Base-by-base conservation (phyloP, 352 stramenopile species). In the Globisporangium heterothallicum region DNA sequence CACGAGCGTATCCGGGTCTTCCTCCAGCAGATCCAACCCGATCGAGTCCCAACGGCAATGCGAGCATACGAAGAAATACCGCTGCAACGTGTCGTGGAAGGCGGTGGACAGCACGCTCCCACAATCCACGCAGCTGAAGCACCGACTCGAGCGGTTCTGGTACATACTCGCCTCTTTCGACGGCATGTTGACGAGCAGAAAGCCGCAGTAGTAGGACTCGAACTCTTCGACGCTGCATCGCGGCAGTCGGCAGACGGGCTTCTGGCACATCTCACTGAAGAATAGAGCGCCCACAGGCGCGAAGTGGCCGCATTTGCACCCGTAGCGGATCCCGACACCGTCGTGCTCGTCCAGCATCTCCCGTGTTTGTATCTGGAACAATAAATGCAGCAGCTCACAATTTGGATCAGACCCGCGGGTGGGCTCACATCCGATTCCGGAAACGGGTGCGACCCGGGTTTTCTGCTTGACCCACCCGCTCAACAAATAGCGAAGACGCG, bases 21-120 rank as follows among this genome's bases (percentile, higher is more conserved):
- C 77, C 36, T 92, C 85, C 1, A 67, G 53, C 12, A 95, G 59
- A 10, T 57, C 70, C 26, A 92, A 29, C 16, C 59, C 68, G 49
- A 88, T 58, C 49, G 85, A 95, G 54, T 95, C 85, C 85, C 85
- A 95, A 38, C 80, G 77, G 57, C 85, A 95, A 60, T 95, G 85
- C 40, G 69, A 41, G 45, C 85, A 95, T 16, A 87, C 64, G 54
- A 95, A 90, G 52, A 91, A 92, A 48, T 78, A 93, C 40, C 76
- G 72, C 38, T 74, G 67, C 3, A 59, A 46, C 16, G 50, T 49
- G 25, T 86, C 72, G 54, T 86, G 63, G 34, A 89, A 84, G 14
- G 74, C 75, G 24, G 81, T 92, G n/a, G 76, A 81, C 25, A 95
- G 68, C 48, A 73, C 62, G 14, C 40, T 84, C 40, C 62, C 68